phyloP scores from a whole-genome alignment of 2,329 filamentous ascomycete species.

The Dactylonectria estremocensis region DNA sequence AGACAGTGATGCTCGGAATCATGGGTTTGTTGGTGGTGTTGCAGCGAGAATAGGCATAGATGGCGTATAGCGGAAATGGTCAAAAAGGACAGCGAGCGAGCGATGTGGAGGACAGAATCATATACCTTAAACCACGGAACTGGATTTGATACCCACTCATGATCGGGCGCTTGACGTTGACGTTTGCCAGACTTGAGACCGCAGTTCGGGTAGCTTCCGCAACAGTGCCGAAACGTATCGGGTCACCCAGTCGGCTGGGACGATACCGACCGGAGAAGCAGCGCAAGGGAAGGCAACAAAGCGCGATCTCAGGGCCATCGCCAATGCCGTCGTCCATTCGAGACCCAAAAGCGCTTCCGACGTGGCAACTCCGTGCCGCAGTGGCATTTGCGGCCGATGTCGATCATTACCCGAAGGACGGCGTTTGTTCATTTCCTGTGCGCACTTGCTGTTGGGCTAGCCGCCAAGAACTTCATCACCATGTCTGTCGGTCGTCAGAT shows the following conservation, averaged over 20 bases:
- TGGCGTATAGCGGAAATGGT: neutral
- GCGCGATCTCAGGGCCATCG: neutral
- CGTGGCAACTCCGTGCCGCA: neutral
- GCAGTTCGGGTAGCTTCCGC: slow-evolving; percentile 8
- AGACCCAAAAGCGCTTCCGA: slow-evolving; percentile 6
- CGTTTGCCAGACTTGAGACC: neutral
- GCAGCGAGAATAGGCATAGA: slow-evolving; percentile 80
- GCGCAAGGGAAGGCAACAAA: slow-evolving; percentile 1
- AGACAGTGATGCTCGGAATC: slow-evolving; percentile 92
- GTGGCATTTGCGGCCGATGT: slow-evolving; percentile 27
- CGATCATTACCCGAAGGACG: slow-evolving; percentile 36
- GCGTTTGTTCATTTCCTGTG: neutral
- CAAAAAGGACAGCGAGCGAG: slow-evolving; percentile 14
- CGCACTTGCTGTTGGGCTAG: neutral
- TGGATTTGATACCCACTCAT: slow-evolving; percentile 30
- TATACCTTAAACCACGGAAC: slow-evolving; percentile 20
- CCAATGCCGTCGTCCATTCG: slow-evolving; percentile 1
- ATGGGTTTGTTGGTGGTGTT: slow-evolving; percentile 96
- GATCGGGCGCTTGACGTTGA: neutral
- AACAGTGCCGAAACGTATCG: neutral
- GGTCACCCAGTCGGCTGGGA: neutral
- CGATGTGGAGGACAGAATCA: slow-evolving; percentile 17
- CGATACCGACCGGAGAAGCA: slow-evolving; percentile 14
- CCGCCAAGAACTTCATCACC: neutral
- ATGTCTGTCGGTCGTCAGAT: neutral